phyloP scores from a whole-genome alignment of 306 rosid species.

The Sesbania bispinosa region DNA sequence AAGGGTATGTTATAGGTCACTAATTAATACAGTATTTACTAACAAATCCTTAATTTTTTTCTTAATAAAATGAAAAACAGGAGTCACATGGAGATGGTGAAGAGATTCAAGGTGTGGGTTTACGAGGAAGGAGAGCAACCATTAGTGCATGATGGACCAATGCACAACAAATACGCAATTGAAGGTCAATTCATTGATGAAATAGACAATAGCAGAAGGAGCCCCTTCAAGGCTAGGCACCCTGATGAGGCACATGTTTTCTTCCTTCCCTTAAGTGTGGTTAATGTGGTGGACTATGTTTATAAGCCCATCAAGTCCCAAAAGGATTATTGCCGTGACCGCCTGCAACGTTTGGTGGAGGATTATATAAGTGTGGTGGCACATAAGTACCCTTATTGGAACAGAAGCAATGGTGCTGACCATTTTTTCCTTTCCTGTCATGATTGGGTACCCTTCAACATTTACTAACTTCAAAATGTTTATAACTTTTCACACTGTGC shows the following conservation, averaged over 20 bases:
- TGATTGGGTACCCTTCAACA: conserved; percentile 54
- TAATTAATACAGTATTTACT: not conserved
- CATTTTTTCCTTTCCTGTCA: conserved; percentile 73
- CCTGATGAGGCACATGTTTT: conserved; percentile 55
- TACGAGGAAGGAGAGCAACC: conserved; percentile 65
- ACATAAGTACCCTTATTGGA: conserved; percentile 46
- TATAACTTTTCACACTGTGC: too few relatives aligned
- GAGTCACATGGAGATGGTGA: conserved; percentile 67
- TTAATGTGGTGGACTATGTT: conserved; percentile 41
- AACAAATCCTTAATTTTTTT: not conserved
- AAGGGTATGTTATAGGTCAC: too few relatives aligned
- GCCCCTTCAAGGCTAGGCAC: conserved; percentile 42
- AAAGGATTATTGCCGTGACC: conserved; percentile 43
- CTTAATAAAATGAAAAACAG: conserved; percentile 21
- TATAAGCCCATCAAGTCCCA: conserved; percentile 16
- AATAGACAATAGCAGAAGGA: conserved; percentile 36
- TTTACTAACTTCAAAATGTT: not conserved
- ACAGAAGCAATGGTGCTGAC: conserved; percentile 63
- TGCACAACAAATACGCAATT: conserved; percentile 51
- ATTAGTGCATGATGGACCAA: conserved; percentile 54
- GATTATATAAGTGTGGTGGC: conserved; percentile 39
- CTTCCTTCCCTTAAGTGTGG: conserved; percentile 53
- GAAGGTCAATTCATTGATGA: conserved; percentile 69
- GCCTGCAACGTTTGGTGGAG: conserved; percentile 38
- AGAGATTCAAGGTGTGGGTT: conserved; percentile 53